These are phyloP conservation scores for Clitoria ternatea DNA, from an alignment of 306 rosid genomes.

Conservation along the genomic window DNA sequence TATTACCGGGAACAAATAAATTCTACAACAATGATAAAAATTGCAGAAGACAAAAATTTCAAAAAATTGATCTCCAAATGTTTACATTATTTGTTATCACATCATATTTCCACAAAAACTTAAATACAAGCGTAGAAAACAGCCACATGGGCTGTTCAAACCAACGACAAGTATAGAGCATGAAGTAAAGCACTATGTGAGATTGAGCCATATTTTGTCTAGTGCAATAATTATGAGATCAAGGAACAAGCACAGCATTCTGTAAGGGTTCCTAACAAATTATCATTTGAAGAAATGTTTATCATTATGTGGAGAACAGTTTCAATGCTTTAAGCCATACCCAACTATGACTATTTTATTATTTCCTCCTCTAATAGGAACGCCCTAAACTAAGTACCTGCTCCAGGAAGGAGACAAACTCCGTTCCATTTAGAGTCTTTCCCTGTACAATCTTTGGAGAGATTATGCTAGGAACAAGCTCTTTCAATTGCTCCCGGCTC, in stretches of 20 bases:
- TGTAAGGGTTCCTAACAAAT: background rate
- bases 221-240: background rate
- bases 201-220: background rate
- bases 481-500: slow-evolving; percentile 76
- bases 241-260: background rate
- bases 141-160: background rate
- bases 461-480: slow-evolving; percentile 70
- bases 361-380: background rate
- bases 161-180: background rate
- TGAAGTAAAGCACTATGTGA: background rate
- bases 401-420: slow-evolving; percentile 77
- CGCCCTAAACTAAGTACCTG: slow-evolving; percentile 53
- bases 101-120: background rate
- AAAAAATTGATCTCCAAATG: background rate
- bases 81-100: background rate
- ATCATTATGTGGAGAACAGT: background rate
- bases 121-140: background rate
- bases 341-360: background rate
- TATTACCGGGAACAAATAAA: background rate
- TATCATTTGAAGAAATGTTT: background rate
- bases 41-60: background rate
- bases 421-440: slow-evolving; percentile 69
- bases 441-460: slow-evolving; percentile 94
- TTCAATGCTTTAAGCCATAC: slow-evolving; percentile 12
- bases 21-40: background rate